Percentiles rank a stretch among this genome's conserved stretches.
phyloP scores from a whole-genome alignment of 805 yeast genomes.

The Kregervanrija pseudodelftensis region DNA sequence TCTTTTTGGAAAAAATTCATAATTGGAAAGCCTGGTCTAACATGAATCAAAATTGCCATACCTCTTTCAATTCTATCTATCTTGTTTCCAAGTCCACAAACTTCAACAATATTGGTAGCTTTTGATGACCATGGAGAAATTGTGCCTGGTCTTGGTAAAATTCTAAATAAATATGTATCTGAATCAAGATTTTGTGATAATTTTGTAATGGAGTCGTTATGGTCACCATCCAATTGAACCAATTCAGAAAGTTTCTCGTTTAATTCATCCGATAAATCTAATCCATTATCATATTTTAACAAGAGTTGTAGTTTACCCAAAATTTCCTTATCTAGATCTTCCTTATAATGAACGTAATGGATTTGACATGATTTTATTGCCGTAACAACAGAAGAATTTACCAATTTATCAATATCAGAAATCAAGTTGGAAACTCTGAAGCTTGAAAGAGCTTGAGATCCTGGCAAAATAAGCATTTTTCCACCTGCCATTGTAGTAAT shows the following conservation, averaged over 20 bases:
- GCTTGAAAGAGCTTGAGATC: constrained; percentile 83
- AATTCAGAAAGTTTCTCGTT: constrained; percentile 16
- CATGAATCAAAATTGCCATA: constrained; percentile 61
- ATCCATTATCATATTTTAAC: constrained; percentile 66
- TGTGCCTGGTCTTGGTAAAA: constrained; percentile 91
- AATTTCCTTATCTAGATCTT: constrained; percentile 33
- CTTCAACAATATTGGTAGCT: constrained; percentile 90
- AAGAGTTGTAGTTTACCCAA: constrained; percentile 47
- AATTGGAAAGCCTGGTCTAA: constrained; percentile 65
- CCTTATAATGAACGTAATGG: constrained; percentile 70
- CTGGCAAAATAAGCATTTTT: constrained; percentile 55
- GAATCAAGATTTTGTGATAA: constrained; percentile 23
- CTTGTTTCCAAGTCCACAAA: constrained; percentile 69
- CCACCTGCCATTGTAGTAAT: constrained; percentile 2
- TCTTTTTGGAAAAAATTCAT: constrained; percentile 45
- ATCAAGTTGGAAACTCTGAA: constrained; percentile 74
- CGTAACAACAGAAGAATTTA: constrained; percentile 58
- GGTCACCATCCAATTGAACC: constrained; percentile 23
- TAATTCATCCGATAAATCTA: constrained; percentile 42
- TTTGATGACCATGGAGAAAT: constrained; percentile 99
- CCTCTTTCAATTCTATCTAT: constrained; percentile 92
- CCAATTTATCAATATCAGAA: constrained; percentile 64
- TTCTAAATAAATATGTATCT: constrained; percentile 56
- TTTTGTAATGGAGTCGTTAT: constrained; percentile 8
- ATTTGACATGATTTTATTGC: constrained; percentile 68